Evolutionary conservation across 108 stramenopile genomes (phyloP).

Genomic region (Phaeodactylum tricornutum): DNA sequence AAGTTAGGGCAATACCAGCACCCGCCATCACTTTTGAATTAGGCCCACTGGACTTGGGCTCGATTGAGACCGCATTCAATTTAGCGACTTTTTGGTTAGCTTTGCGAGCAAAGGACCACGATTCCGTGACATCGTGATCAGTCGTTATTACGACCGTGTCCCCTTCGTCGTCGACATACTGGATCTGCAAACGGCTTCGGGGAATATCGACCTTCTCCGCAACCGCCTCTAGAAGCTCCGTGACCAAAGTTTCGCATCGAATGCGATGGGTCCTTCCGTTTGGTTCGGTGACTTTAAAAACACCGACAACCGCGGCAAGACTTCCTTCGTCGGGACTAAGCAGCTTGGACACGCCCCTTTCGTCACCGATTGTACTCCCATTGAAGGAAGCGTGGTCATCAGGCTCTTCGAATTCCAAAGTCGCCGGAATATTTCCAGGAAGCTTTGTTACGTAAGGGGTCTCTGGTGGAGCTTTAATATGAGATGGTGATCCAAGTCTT

Average conservation of each 20-base stretch:
- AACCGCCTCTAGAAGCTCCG: conserved; percentile 27
- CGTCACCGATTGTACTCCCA: conserved; percentile 22
- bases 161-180: conserved; percentile 84
- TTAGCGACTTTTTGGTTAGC: conserved; percentile 59
- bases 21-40: too few species aligned
- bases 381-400: conserved; percentile 37
- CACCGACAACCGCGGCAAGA: conserved; percentile 17
- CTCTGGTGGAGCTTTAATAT: not conserved
- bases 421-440: conserved; percentile 66
- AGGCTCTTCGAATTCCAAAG: conserved; percentile 48
- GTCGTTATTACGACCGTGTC: conserved; percentile 73
- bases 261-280: conserved; percentile 66
- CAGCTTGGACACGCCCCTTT: conserved; percentile 13
- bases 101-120: conserved; percentile 32
- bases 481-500: not conserved
- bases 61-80: conserved; percentile 17
- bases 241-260: conserved; percentile 40
- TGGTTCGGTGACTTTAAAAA: conserved; percentile 72
- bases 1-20: too few species aligned
- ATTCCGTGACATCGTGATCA: conserved; percentile 73
- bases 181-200: conserved; percentile 30
- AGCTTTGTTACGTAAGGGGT: conserved; percentile 3
- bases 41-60: too few species aligned
- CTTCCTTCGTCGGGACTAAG: conserved; percentile 10
- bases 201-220: conserved; percentile 41